These are phyloP conservation scores for Phenoliferia sp. DNA, from an alignment of 1,284 basidiomycete genomes.

Conservation along the genomic window DNA sequence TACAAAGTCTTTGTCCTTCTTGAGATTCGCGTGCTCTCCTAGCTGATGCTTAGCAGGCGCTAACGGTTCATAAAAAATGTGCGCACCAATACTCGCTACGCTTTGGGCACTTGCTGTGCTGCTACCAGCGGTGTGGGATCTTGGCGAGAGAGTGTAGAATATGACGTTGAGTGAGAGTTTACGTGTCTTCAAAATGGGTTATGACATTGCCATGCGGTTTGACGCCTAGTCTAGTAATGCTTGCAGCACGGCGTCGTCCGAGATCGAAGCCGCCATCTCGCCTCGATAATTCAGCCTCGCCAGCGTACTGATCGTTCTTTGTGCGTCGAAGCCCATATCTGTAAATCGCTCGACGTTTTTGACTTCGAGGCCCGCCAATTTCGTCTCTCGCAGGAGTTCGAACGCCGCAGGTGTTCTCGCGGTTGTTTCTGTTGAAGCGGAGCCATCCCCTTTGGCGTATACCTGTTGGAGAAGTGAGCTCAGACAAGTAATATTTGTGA, in stretches of 20 bases:
- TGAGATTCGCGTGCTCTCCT: no score
- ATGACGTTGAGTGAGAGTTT: no score
- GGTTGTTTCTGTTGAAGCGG: constrained; percentile 12
- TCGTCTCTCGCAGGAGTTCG: constrained; percentile 36
- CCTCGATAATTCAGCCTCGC: constrained; percentile 88
- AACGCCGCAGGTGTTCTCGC: constrained; percentile 35
- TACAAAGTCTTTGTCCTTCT: no score
- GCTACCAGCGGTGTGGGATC: no score
- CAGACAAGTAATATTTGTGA: constrained; percentile 8
- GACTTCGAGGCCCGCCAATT: constrained; percentile 48
- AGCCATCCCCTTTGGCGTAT: constrained; percentile 54
- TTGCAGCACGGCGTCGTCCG: constrained; percentile 58
- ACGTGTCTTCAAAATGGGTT: no score
- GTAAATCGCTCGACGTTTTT: constrained; percentile 45
- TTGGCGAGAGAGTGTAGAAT: no score
- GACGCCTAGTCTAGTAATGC: no score
- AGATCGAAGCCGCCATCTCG: constrained; percentile 56
- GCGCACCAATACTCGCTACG: no score
- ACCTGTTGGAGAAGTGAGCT: constrained; percentile 48
- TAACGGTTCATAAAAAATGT: no score
- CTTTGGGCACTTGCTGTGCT: no score
- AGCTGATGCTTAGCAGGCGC: no score
- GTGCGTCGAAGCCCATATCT: constrained; percentile 46
- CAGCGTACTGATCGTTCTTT: constrained; percentile 48
- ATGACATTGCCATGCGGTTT: no score